Percentiles rank a stretch among this genome's conserved stretches.
These are phyloP conservation scores for Mucor racemosus DNA, from an alignment of 371 early-diverging fungal species.

Conservation along the genomic window DNA sequence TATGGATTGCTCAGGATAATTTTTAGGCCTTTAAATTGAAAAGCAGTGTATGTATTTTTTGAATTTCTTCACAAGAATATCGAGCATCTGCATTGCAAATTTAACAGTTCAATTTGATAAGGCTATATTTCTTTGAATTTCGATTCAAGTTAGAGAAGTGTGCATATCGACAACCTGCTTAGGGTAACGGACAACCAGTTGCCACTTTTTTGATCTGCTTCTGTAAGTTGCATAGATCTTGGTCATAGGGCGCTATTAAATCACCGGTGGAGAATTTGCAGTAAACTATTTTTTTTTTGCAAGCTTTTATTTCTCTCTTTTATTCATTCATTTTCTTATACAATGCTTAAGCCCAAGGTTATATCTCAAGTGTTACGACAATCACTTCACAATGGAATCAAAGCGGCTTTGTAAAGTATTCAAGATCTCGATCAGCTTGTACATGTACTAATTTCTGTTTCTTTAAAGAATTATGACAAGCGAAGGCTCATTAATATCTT, in stretches of 20 bases:
- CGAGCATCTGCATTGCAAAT: no score
- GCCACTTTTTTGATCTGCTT: no score
- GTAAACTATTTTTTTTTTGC: background rate
- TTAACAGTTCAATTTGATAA: no score
- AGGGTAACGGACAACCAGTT: no score
- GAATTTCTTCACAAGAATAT: no score
- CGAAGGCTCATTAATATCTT: constrained; percentile 77
- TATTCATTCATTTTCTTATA: background rate
- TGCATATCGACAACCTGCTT: no score
- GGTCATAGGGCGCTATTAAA: background rate
- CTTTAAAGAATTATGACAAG: constrained; percentile 65
- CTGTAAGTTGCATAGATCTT: no score
- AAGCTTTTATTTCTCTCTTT: background rate
- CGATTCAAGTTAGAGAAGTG: no score
- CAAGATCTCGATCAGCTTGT: background rate
- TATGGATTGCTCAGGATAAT: no score
- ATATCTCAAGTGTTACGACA: constrained; percentile 73
- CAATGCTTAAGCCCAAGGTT: constrained; percentile 73
- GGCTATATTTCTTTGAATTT: no score
- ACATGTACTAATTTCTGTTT: background rate
- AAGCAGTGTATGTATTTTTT: no score
- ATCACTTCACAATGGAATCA: constrained; percentile 66
- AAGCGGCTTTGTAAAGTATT: constrained; percentile 64
- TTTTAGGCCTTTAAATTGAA: no score
- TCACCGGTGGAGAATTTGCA: background rate